These are phyloP conservation scores for Drechslerella coelobrocha DNA, from an alignment of 2,329 filamentous ascomycete species.

Conservation along the genomic window DNA sequence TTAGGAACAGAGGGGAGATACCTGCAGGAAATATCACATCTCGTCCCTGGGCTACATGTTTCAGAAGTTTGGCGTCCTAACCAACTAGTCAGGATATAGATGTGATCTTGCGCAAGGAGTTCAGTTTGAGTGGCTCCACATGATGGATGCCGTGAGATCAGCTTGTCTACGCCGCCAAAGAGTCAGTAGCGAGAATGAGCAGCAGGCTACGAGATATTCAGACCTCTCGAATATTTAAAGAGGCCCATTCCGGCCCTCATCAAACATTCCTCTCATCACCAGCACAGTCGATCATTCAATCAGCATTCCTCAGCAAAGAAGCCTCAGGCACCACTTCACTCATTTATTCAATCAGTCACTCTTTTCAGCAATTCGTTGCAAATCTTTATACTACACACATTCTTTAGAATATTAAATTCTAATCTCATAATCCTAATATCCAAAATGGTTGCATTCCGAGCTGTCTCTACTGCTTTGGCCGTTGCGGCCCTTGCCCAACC, in stretches of 20 bases:
- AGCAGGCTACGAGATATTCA: conserved; percentile 1
- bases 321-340: conserved; percentile 44
- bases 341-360: conserved; percentile 39
- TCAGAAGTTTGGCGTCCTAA: conserved; percentile 8
- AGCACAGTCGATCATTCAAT: conserved; percentile 50
- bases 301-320: conserved; percentile 49
- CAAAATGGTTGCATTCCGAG: conserved; percentile 48
- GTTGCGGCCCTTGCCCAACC: conserved; percentile 24
- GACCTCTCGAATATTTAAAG: conserved; percentile 45
- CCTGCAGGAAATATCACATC: conserved; percentile 14
- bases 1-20: too few species aligned
- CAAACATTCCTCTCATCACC: conserved; percentile 37
- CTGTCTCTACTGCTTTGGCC: conserved; percentile 43
- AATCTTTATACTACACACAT: conserved; percentile 16
- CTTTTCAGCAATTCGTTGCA: conserved; percentile 7
- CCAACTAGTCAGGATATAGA: not conserved
- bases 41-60: conserved; percentile 16
- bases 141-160: conserved; percentile 7
- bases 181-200: not conserved
- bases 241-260: conserved; percentile 25
- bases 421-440: conserved; percentile 47
- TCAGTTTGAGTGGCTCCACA: conserved; percentile 16
- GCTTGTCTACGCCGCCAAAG: not conserved
- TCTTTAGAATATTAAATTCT: conserved; percentile 39
- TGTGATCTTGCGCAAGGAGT: conserved; percentile 28